A percentile compares a stretch with the other conserved stretches of the same genome.
Conservation (phyloP, 2,329 filamentous ascomycete genomes). For the Aureobasidium lini region DNA sequence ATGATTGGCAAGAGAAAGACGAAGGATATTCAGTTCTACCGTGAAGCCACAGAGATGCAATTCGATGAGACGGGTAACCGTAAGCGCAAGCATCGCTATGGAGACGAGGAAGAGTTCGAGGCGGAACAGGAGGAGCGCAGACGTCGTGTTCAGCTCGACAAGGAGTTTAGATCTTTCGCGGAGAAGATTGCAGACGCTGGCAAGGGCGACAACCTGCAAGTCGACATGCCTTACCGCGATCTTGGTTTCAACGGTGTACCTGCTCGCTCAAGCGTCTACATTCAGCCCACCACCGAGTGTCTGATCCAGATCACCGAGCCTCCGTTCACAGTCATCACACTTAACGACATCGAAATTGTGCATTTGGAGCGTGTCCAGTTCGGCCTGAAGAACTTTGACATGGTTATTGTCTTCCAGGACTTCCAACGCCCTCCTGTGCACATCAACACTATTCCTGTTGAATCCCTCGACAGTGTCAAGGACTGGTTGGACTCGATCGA, state of each 20-base stretch:
- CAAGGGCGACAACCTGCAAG: conserved; percentile 80
- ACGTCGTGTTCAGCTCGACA: conserved; percentile 83
- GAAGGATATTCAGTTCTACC: conserved; percentile 96
- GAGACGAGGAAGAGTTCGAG: conserved; percentile 97
- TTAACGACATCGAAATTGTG: conserved; percentile 92
- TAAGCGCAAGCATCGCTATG: conserved; percentile 94
- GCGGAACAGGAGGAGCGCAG: conserved; percentile 95
- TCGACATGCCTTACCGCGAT: conserved; percentile 94
- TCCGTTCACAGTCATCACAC: conserved; percentile 89
- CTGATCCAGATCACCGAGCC: conserved; percentile 95
- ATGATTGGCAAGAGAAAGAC: conserved; percentile 99
- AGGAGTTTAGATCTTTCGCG: conserved; percentile 90
- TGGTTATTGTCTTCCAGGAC: conserved; percentile 98
- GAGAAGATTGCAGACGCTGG: conserved; percentile 97
- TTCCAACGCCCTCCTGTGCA: conserved; percentile 85
- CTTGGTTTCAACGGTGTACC: conserved; percentile 96
- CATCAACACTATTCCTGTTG: conserved; percentile 96
- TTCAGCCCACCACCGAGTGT: conserved; percentile 94
- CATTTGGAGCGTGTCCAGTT: conserved; percentile 94
- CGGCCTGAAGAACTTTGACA: conserved; percentile 96
- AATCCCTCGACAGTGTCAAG: conserved; percentile 89
- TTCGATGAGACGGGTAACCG: conserved; percentile 98
- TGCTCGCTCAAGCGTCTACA: conserved; percentile 88
- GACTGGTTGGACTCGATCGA: conserved; percentile 96
- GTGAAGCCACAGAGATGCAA: conserved; percentile 95